Conservation (phyloP, 1,139 yeast species). For the Candida anutae region DNA sequence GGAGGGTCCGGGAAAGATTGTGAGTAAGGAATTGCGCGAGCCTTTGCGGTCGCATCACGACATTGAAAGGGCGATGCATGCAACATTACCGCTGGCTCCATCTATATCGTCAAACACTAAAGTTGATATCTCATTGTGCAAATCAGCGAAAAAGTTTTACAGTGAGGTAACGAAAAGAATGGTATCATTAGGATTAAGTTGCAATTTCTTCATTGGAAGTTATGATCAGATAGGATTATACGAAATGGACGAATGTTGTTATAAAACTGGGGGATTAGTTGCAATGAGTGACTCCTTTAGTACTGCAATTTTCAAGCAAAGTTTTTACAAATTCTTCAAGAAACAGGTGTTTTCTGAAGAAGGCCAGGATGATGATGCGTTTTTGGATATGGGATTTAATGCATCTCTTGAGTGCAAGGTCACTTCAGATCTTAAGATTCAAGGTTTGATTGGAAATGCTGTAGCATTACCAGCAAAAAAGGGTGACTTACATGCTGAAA, state of each 20-base stretch:
- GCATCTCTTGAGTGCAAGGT: constrained; percentile 50
- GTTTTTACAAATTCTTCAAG: constrained; percentile 46
- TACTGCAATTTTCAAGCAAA: constrained; percentile 60
- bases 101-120: constrained; percentile 17
- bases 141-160: constrained; percentile 36
- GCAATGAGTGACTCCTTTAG: constrained; percentile 59
- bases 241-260: constrained; percentile 55
- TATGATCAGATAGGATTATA: constrained; percentile 61
- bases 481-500: constrained; percentile 11
- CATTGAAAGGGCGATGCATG: constrained; percentile 34
- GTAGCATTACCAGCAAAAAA: constrained; percentile 29
- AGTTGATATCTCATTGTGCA: constrained; percentile 25
- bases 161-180: constrained; percentile 32
- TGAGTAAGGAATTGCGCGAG: constrained; percentile 39
- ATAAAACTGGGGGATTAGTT: constrained; percentile 54
- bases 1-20: constrained; percentile 49
- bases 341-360: constrained; percentile 12
- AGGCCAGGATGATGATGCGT: constrained; percentile 5
- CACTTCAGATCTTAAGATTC: constrained; percentile 41
- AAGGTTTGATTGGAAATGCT: constrained; percentile 57
- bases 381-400: constrained; percentile 46
- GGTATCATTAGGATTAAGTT: constrained; percentile 40
- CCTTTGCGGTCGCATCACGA: constrained; percentile 57
- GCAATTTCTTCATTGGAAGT: constrained; percentile 54
- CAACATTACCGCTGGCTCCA: constrained; percentile 23